phyloP scores from a whole-genome alignment of 2,329 filamentous ascomycete species.

The Fusarium domesticum region DNA sequence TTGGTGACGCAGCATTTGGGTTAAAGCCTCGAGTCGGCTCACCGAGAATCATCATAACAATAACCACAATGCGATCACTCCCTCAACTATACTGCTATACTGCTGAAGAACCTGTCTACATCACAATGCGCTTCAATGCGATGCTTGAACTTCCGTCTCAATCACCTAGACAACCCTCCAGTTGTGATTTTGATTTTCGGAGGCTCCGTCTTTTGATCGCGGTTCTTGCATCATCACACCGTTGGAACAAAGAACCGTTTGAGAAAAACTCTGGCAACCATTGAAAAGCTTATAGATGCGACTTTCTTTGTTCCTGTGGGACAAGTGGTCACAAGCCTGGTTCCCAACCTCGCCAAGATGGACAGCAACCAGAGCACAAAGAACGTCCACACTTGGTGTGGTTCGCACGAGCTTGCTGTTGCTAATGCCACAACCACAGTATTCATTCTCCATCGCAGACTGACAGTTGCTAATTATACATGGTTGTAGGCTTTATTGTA shows the following conservation, averaged over 20 bases:
- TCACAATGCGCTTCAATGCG: background rate
- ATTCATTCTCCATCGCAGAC: background rate
- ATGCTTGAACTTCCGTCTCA: background rate
- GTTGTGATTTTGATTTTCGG: background rate
- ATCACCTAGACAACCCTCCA: background rate
- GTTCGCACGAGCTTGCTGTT: background rate
- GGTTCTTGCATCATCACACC: background rate
- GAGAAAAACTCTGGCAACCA: background rate
- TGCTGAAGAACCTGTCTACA: background rate
- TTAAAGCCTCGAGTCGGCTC: background rate
- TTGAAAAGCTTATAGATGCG: background rate
- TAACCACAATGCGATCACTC: too few relatives aligned
- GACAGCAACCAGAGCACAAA: background rate
- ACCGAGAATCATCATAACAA: background rate
- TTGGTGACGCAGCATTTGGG: constrained; percentile 31
- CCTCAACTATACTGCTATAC: background rate
- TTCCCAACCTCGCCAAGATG: background rate
- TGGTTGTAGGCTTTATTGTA: constrained; percentile 14
- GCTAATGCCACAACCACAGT: background rate
- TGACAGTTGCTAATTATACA: constrained; percentile 14
- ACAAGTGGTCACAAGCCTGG: background rate
- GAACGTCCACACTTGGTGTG: background rate
- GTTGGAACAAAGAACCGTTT: background rate
- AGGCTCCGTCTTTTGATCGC: background rate
- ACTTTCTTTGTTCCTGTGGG: background rate